Evolutionary conservation across 2,329 filamentous ascomycete genomes (phyloP).

Genomic region (Arthrinium puccinioides): DNA sequence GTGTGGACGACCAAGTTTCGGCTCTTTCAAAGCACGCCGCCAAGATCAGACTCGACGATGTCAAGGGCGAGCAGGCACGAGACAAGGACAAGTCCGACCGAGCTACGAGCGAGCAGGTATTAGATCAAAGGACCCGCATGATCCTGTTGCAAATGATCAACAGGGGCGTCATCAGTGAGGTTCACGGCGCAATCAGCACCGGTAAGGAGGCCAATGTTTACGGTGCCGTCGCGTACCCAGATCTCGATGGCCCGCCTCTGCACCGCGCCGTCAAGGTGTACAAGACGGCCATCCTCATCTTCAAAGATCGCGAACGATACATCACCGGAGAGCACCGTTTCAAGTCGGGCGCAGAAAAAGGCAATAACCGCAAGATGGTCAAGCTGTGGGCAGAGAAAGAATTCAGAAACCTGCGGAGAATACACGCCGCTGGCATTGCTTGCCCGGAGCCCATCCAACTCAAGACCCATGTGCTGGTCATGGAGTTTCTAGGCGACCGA

Average conservation of each 20-base stretch:
- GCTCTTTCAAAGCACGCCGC: slow-evolving; percentile 77
- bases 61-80: slow-evolving; percentile 44
- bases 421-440: slow-evolving; percentile 77
- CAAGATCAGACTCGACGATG: slow-evolving; percentile 73
- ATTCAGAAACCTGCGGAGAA: slow-evolving; percentile 83
- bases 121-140: slow-evolving; percentile 92
- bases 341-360: slow-evolving; percentile 84
- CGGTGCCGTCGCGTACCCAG: slow-evolving; percentile 65
- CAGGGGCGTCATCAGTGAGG: slow-evolving; percentile 76
- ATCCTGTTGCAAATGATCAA: slow-evolving; percentile 96
- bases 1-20: slow-evolving; percentile 80
- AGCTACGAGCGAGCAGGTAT: slow-evolving; percentile 87
- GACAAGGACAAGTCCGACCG: slow-evolving; percentile 87
- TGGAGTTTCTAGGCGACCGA: slow-evolving; percentile 84
- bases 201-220: slow-evolving; percentile 99
- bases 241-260: slow-evolving; percentile 43
- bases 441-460: slow-evolving; percentile 85
- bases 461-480: slow-evolving; percentile 89
- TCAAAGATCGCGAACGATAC: slow-evolving; percentile 96
- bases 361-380: slow-evolving; percentile 93
- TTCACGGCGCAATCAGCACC: slow-evolving; percentile 92
- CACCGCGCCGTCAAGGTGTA: slow-evolving; percentile 97
- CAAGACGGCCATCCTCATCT: slow-evolving; percentile 95
- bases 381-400: slow-evolving; percentile 99
- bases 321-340: slow-evolving; percentile 93